Evolutionary conservation across 2,329 filamentous ascomycete genomes (phyloP).

Genomic region (Ceratocystis alfenasii): DNA sequence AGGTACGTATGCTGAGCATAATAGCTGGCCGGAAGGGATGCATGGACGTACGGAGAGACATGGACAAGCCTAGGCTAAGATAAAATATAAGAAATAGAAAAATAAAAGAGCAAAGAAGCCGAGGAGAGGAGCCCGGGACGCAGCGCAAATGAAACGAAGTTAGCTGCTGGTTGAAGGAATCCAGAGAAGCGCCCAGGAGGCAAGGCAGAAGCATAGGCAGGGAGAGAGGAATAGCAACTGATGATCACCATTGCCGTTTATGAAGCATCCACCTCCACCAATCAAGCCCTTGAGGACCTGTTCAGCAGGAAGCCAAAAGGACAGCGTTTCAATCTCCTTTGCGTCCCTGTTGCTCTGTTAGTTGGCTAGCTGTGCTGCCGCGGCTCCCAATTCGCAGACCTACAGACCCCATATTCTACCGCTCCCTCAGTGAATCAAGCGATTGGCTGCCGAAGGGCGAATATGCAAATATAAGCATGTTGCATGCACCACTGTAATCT

Average conservation of each 20-base stretch:
- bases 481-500: too few species aligned
- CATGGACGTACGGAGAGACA: slow-evolving; percentile 7
- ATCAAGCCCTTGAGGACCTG: neutral
- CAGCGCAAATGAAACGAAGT: too few species aligned
- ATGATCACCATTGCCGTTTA: neutral
- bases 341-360: neutral
- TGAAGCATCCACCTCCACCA: neutral
- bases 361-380: neutral
- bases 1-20: neutral
- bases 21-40: neutral
- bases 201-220: neutral
- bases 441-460: too few species aligned
- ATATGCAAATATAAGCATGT: too few species aligned
- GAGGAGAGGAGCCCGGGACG: too few species aligned
- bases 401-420: neutral
- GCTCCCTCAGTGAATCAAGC: too few species aligned
- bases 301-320: neutral
- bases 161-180: neutral
- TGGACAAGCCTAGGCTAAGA: neutral
- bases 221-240: neutral
- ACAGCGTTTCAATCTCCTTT: slow-evolving; percentile 1
- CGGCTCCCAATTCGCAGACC: neutral
- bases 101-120: too few species aligned
- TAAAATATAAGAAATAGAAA: too few species aligned
- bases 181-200: too few species aligned